phyloP scores from a whole-genome alignment of 805 yeast genomes.

The Ogataea paraovalis region DNA sequence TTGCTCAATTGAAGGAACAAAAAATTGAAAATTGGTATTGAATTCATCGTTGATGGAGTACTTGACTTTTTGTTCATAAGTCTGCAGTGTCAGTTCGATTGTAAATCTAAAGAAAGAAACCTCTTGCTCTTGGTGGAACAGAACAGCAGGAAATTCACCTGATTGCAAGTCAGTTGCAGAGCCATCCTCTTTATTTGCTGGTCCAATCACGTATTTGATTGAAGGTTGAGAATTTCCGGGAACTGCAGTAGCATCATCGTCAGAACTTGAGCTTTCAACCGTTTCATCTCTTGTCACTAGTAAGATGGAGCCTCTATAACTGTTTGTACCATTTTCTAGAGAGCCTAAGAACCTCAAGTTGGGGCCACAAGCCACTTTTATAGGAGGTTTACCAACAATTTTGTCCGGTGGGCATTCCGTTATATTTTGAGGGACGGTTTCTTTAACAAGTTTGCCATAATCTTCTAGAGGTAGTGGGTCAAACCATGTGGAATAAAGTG shows the following conservation, averaged over 20 bases:
- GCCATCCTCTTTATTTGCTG: slow-evolving; percentile 20
- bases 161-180: slow-evolving; percentile 5
- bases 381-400: slow-evolving; percentile 25
- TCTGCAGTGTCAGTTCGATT: slow-evolving; percentile 45
- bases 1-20: slow-evolving; percentile 56
- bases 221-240: slow-evolving; percentile 15
- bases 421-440: slow-evolving; percentile 18
- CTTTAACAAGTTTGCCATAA: slow-evolving; percentile 19
- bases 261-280: not conserved
- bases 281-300: slow-evolving; percentile 51
- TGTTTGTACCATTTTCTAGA: slow-evolving; percentile 41
- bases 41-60: slow-evolving; percentile 54
- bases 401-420: slow-evolving; percentile 22
- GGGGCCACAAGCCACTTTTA: slow-evolving; percentile 73
- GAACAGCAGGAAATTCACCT: slow-evolving; percentile 46
- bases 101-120: slow-evolving; percentile 64
- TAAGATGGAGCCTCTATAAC: slow-evolving; percentile 67
- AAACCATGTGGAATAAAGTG: slow-evolving; percentile 23
- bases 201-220: slow-evolving; percentile 35
- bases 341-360: slow-evolving; percentile 64
- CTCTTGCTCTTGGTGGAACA: slow-evolving; percentile 41
- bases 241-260: slow-evolving; percentile 5
- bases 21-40: slow-evolving; percentile 52
- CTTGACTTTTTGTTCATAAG: slow-evolving; percentile 55
- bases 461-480: slow-evolving; percentile 26